Percentiles rank a stretch among this genome's conserved stretches.
Evolutionary conservation across 805 yeast genomes (phyloP).

Genomic region (Cyberlindnera veronae): DNA sequence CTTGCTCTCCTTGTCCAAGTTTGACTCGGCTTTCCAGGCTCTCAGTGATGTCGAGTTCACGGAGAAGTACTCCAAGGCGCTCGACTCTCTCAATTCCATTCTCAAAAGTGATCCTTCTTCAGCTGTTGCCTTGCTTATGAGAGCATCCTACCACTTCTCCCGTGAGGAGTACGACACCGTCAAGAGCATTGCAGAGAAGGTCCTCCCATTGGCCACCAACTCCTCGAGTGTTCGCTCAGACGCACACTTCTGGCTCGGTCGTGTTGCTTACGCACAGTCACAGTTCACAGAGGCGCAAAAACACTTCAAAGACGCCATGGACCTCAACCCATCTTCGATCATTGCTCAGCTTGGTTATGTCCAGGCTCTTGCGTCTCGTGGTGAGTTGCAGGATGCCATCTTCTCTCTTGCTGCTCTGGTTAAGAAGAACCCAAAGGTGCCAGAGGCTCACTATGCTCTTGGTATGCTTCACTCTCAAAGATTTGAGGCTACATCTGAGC

Average conservation of each 20-base stretch:
- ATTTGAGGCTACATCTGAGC: slow-evolving; percentile 7
- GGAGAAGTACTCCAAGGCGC: slow-evolving; percentile 52
- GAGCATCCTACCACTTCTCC: slow-evolving; percentile 72
- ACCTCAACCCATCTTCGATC: slow-evolving; percentile 58
- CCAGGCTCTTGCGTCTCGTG: slow-evolving; percentile 74
- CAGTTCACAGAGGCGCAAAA: slow-evolving; percentile 71
- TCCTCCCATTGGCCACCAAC: slow-evolving; percentile 37
- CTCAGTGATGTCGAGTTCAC: slow-evolving; percentile 57
- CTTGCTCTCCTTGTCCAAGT: slow-evolving; percentile 60
- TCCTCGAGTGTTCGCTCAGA: slow-evolving; percentile 50
- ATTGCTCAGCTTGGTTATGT: slow-evolving; percentile 81
- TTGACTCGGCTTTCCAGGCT: slow-evolving; percentile 61
- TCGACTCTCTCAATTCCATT: slow-evolving; percentile 39
- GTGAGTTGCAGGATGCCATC: slow-evolving; percentile 76
- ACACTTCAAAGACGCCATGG: slow-evolving; percentile 68
- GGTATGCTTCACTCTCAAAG: slow-evolving; percentile 64
- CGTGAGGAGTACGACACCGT: slow-evolving; percentile 57
- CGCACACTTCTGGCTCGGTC: slow-evolving; percentile 80
- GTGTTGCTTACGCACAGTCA: slow-evolving; percentile 58
- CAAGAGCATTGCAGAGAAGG: slow-evolving; percentile 49
- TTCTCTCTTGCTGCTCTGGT: slow-evolving; percentile 76
- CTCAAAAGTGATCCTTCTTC: slow-evolving; percentile 43
- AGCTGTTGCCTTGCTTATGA: slow-evolving; percentile 59
- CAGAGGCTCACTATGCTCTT: slow-evolving; percentile 71
- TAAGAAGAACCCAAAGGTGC: slow-evolving; percentile 59